phyloP scores from a whole-genome alignment of 352 stramenopile genomes.

The Phytophthora pistaciae region DNA sequence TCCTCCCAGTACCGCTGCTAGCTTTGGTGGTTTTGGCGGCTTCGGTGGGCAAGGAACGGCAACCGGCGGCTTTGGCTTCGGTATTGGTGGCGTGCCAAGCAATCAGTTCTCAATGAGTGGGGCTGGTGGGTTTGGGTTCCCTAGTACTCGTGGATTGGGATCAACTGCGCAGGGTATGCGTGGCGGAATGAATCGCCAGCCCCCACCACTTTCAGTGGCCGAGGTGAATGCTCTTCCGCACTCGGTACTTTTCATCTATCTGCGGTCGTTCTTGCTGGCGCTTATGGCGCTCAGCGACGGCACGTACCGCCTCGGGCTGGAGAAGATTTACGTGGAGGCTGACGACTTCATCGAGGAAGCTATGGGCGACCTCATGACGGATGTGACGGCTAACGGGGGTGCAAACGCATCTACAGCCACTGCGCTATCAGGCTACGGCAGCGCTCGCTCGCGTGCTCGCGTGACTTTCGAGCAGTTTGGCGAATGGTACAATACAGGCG shows the following conservation, averaged over 20 bases:
- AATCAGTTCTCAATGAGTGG: slow-evolving; percentile 58
- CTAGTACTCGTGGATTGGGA: slow-evolving; percentile 59
- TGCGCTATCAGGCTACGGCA: slow-evolving; percentile 69
- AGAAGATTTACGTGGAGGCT: slow-evolving; percentile 89
- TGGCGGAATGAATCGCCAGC: slow-evolving; percentile 37
- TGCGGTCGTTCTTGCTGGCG: slow-evolving; percentile 84
- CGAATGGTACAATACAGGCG: slow-evolving; percentile 90
- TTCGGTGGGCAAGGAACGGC: slow-evolving; percentile 30
- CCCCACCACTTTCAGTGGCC: slow-evolving; percentile 40
- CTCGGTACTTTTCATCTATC: slow-evolving; percentile 87
- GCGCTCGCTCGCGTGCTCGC: slow-evolving; percentile 63
- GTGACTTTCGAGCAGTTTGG: slow-evolving; percentile 94
- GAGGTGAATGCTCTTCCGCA: slow-evolving; percentile 77
- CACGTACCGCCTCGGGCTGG: slow-evolving; percentile 82
- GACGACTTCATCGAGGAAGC: slow-evolving; percentile 90
- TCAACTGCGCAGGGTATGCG: slow-evolving; percentile 37
- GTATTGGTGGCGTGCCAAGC: slow-evolving; percentile 45
- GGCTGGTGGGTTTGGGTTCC: slow-evolving; percentile 54
- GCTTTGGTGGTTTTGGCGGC: slow-evolving; percentile 16
- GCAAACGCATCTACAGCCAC: slow-evolving; percentile 33
- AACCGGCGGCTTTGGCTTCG: slow-evolving; percentile 47
- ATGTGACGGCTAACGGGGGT: slow-evolving; percentile 66
- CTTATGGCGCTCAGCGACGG: slow-evolving; percentile 89
- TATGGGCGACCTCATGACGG: slow-evolving; percentile 87
- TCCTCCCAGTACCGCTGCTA: slow-evolving; percentile 37